A percentile compares a stretch with the other conserved stretches of the same genome.
Evolutionary conservation across 441 rosid species (phyloP).

Genomic region (Populus hybrid): DNA sequence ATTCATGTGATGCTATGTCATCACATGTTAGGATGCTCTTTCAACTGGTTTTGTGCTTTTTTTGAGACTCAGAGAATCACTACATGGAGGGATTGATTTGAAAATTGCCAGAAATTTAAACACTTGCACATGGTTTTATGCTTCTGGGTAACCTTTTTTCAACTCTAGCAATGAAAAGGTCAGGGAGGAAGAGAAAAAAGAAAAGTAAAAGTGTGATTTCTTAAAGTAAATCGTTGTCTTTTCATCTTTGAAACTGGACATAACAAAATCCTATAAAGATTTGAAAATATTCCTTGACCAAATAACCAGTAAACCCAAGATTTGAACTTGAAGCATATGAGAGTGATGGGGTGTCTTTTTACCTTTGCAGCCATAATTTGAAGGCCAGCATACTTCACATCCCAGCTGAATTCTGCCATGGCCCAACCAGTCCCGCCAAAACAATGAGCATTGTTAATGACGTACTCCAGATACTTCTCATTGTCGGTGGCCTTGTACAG

Average conservation of each 20-base stretch:
- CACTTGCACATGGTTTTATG: slow-evolving; percentile 33
- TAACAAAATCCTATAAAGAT: slow-evolving; percentile 13
- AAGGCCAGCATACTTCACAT: slow-evolving; percentile 90
- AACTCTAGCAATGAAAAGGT: neutral
- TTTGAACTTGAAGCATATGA: neutral
- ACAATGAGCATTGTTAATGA: slow-evolving; percentile 49
- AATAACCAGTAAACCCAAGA: slow-evolving; percentile 13
- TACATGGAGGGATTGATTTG: neutral
- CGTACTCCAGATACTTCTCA: slow-evolving; percentile 55
- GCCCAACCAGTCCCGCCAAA: slow-evolving; percentile 97
- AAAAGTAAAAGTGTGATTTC: slow-evolving; percentile 20
- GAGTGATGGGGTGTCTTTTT: neutral
- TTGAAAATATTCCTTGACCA: neutral
- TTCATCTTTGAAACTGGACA: slow-evolving; percentile 12
- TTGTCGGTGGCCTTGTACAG: slow-evolving; percentile 92
- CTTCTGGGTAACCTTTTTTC: slow-evolving; percentile 11
- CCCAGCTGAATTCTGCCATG: slow-evolving; percentile 97
- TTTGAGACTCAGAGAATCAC: neutral
- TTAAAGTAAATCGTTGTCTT: slow-evolving; percentile 21
- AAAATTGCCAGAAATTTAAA: neutral
- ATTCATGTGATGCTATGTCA: neutral
- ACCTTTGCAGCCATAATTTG: slow-evolving; percentile 85
- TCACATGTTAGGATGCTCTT: neutral
- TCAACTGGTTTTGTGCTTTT: neutral
- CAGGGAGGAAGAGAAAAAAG: neutral